Base-by-base conservation (phyloP, 306 rosid genomes). In the Trichosanthes truncata region DNA sequence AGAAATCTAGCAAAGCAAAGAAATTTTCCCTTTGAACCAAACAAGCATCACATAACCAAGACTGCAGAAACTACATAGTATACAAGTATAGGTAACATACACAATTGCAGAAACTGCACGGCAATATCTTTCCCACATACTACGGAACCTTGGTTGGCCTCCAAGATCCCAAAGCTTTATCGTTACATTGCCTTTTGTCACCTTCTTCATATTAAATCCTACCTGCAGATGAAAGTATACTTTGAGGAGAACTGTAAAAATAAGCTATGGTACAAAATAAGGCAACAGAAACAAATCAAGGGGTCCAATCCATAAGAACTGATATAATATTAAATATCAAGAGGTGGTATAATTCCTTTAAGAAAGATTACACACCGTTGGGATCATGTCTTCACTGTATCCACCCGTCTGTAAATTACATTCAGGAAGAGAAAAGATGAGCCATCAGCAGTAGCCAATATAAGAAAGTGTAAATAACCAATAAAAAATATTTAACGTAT, bases 51-150 rank as follows among this genome's bases (percentile, higher is more conserved):
- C 9, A 71, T n/a, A 45, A 23, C 76, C 29, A 67, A 15, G 49
- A 18, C 18, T 69, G 55, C 76, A 72, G 36, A 63, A 35, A 5
- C 11, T 6, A 63, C 60, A 26, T n/a, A 60, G 80, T 38, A 60
- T 13, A 29, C 23, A 78, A 18, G 48, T 29, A 14, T 25, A 10
- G 76, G 46, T 56, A 25, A 25, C 93, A 31, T 87, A 89, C 92
- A 89, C 92, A 57, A 89, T 87, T 14, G 84, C 91, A 31, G 91
- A 85, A 83, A 89, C 92, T 69, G 90, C 91, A 33, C 88, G 93
- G 77, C 91, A 91, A 79, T 91, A 89, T 91, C 92, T 87, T 84
- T 91, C 92, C 94, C 94, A 87, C 92, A 91, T 88, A 33, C 90
- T 89, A 62, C 91, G 88, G 81, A 89, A 91, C 81, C 93, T 89